Evolutionary conservation across 1,139 yeast genomes (phyloP), one percentile per base, ranked within the genome.

Genomic region (Saccharomyces hybrid): DNA sequence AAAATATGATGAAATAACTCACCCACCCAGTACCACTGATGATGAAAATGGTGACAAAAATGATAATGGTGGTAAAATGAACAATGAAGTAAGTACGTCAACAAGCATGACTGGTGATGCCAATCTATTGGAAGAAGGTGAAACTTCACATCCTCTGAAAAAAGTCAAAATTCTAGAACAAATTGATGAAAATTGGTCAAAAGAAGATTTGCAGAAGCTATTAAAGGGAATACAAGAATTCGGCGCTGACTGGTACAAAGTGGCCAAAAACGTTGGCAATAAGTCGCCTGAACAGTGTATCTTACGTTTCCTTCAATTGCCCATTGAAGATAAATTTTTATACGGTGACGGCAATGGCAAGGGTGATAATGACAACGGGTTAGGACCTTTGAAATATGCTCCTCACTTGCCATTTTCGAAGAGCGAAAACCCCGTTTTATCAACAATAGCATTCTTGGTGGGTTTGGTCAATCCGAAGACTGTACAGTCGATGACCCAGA

Each of bases 381-480:
- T 83, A 28, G 91, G 91, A 0, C 85, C 96, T n/a, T 76, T 91
- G 61, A 87, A 85, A 66, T 90, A 80, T 70, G 85, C 93, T 3
- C 84, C 95, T 3, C 85, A 85, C 66, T 77, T 91, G 55, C 96
- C 98, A 6, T 84, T 88, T 49, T 83, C 89, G 51, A 81, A 89
- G 47, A 82, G 85, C 28, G 98, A 93, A 63, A 93, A 93, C 68
- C 99, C 99, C 1, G 91, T 93, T 3, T 79, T 93, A 74, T 85
- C 95, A 41, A 93, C 95, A 41, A 80, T 93, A 59, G 84, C 96
- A 4, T 93, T 91, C 70, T 76, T 95, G 72, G 84, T 95, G 0
- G 85, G 90, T 49, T 72, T 91, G 55, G 96, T 91, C 23, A 96
- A 91, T 65, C 85, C 93, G n/a, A 85, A 83, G 48, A 83, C 84